phyloP scores from a whole-genome alignment of 495 filamentous ascomycete species.

The Penicillium paradoxum region DNA sequence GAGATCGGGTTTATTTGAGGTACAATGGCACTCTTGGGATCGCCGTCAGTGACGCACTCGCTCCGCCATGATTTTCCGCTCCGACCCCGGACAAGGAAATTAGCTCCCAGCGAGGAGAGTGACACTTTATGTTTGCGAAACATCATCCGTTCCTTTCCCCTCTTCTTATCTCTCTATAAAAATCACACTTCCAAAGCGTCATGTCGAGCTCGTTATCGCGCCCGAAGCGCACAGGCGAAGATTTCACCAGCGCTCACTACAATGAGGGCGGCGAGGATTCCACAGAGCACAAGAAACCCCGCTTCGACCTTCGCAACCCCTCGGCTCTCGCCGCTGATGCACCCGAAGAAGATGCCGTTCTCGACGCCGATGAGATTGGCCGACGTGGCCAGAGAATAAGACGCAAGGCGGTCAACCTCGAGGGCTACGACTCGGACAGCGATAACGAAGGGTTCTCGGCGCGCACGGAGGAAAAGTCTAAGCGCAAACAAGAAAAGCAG shows the following conservation, averaged over 20 bases:
- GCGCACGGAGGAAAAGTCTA: conserved; percentile 55
- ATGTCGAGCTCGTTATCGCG: conserved; percentile 67
- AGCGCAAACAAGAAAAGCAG: conserved; percentile 43
- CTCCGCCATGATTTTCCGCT: conserved; percentile 44
- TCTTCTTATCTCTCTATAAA: background rate
- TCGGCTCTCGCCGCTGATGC: conserved; percentile 78
- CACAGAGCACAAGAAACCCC: conserved; percentile 69
- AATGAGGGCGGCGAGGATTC: conserved; percentile 48
- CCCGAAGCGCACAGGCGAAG: conserved; percentile 77
- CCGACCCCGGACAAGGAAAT: conserved; percentile 36
- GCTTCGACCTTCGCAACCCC: conserved; percentile 93
- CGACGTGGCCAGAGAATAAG: conserved; percentile 71
- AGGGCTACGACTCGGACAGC: conserved; percentile 94
- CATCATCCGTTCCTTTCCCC: conserved; percentile 7
- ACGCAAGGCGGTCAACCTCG: conserved; percentile 88
- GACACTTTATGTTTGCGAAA: conserved; percentile 5
- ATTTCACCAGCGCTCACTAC: conserved; percentile 68
- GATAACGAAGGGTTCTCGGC: conserved; percentile 86
- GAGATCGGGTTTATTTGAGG: background rate
- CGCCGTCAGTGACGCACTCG: conserved; percentile 39
- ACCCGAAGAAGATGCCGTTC: conserved; percentile 70
- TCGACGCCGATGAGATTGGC: conserved; percentile 91
- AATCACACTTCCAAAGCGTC: background rate
- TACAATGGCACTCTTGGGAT: conserved; percentile 1
- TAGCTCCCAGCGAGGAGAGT: conserved; percentile 5